Conservation (phyloP, 129 eudicot genomes). For the Solidago caesia region DNA sequence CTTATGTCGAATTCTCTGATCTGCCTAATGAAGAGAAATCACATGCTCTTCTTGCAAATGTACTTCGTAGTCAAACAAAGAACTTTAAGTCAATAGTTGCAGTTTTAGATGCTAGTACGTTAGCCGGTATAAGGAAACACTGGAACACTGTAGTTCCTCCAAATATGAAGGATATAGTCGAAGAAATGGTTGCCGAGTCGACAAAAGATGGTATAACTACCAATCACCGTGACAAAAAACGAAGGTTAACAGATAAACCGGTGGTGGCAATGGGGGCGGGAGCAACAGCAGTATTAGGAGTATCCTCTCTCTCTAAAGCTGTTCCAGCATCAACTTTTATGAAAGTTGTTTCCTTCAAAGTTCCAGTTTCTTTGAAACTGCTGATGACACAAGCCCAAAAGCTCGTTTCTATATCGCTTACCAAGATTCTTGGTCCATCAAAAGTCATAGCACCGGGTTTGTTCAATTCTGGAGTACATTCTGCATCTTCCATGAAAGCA, state of each 20-base stretch:
- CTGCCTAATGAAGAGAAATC: slow-evolving; percentile 75
- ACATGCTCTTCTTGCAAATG: slow-evolving; percentile 78
- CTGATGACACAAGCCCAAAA: slow-evolving; percentile 68
- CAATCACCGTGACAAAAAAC: slow-evolving; percentile 38
- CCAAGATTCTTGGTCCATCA: slow-evolving; percentile 66
- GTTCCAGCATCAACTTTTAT: slow-evolving; percentile 68
- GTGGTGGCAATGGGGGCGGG: slow-evolving; percentile 96
- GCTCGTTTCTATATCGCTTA: slow-evolving; percentile 48
- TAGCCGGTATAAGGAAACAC: slow-evolving; percentile 75
- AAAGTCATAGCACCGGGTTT: slow-evolving; percentile 50
- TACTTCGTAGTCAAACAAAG: slow-evolving; percentile 68
- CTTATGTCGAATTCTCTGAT: slow-evolving; percentile 43
- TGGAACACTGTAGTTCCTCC: slow-evolving; percentile 69
- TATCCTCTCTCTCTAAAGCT: slow-evolving; percentile 75
- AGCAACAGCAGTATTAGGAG: slow-evolving; percentile 86
- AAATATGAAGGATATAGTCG: slow-evolving; percentile 50
- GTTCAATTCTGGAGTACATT: slow-evolving; percentile 57
- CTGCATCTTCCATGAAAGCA: slow-evolving; percentile 62
- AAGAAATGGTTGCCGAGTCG: slow-evolving; percentile 49
- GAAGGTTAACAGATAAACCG: slow-evolving; percentile 58
- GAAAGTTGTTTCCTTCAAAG: slow-evolving; percentile 56
- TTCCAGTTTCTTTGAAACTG: slow-evolving; percentile 67
- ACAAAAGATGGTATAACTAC: slow-evolving; percentile 33
- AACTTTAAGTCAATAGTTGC: slow-evolving; percentile 71
- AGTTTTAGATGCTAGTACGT: slow-evolving; percentile 61